These are phyloP conservation scores for Debaryomycetaceae sp. DNA, from an alignment of 1,139 yeast genomes.

Conservation along the genomic window DNA sequence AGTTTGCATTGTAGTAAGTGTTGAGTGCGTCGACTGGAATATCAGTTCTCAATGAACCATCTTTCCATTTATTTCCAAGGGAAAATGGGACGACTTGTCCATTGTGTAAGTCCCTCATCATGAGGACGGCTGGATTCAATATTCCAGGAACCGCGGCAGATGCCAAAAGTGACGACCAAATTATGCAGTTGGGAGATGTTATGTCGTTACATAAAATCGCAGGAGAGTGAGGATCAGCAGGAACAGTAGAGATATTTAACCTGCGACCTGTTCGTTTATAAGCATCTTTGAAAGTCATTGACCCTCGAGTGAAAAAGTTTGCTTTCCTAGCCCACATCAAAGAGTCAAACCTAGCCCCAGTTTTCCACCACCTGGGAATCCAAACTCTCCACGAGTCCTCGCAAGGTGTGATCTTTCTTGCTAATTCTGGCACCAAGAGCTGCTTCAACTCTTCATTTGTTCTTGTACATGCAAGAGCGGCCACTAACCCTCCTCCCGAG, in stretches of 20 bases:
- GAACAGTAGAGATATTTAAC: slow-evolving; percentile 73
- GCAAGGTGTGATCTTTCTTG: slow-evolving; percentile 68
- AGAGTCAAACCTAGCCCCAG: slow-evolving; percentile 79
- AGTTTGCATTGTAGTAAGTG: slow-evolving; percentile 75
- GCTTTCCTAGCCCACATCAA: slow-evolving; percentile 70
- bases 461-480: slow-evolving; percentile 69
- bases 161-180: slow-evolving; percentile 76
- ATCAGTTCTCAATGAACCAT: slow-evolving; percentile 71
- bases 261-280: slow-evolving; percentile 65
- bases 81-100: slow-evolving; percentile 58
- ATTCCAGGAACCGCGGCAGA: slow-evolving; percentile 85
- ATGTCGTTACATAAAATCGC: slow-evolving; percentile 74
- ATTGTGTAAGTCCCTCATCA: slow-evolving; percentile 57
- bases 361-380: slow-evolving; percentile 63
- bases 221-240: slow-evolving; percentile 81
- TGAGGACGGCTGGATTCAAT: slow-evolving; percentile 74
- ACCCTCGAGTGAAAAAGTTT: slow-evolving; percentile 69
- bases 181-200: slow-evolving; percentile 79
- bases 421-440: slow-evolving; percentile 59
- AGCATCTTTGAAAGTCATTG: slow-evolving; percentile 70
- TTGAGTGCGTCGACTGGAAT: slow-evolving; percentile 67
- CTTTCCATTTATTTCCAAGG: slow-evolving; percentile 73
- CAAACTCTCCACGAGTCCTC: slow-evolving; percentile 62
- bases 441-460: slow-evolving; percentile 62
- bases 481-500: slow-evolving; percentile 80